Percentiles rank a stretch among this genome's conserved stretches.
These are phyloP conservation scores for Vaccinium macrocarpon DNA, from an alignment of 148 eudicot genomes.

Conservation along the genomic window DNA sequence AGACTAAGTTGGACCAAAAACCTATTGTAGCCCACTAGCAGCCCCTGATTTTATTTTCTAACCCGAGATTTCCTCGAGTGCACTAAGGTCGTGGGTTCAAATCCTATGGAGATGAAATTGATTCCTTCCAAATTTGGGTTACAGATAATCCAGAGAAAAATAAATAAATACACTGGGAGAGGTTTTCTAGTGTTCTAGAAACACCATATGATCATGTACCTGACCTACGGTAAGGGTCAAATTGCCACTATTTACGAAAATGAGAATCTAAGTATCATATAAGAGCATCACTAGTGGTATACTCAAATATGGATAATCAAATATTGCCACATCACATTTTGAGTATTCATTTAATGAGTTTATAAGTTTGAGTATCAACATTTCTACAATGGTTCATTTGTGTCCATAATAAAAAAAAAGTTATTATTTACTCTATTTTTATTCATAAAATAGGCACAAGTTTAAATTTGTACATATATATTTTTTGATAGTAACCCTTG, in stretches of 20 bases:
- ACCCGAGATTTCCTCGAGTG: background rate
- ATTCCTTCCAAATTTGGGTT: background rate
- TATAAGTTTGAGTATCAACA: too few species aligned
- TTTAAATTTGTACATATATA: too few species aligned
- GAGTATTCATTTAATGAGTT: too few species aligned
- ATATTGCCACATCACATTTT: too few species aligned
- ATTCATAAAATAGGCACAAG: too few species aligned
- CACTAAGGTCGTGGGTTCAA: background rate
- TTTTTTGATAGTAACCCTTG: background rate
- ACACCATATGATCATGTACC: background rate
- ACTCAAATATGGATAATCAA: too few species aligned
- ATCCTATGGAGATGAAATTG: too few species aligned
- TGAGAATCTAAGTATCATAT: background rate
- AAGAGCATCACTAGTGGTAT: too few species aligned
- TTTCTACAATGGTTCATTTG: too few species aligned
- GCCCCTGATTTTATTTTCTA: background rate
- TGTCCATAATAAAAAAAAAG: too few species aligned
- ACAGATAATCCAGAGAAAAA: background rate
- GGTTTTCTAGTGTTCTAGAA: background rate
- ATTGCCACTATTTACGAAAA: background rate
- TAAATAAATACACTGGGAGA: background rate
- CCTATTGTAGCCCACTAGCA: background rate
- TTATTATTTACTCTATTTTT: too few species aligned
- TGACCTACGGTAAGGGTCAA: background rate
- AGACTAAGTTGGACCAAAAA: background rate